A percentile compares a stretch with the other conserved stretches of the same genome.
These are phyloP conservation scores for Clonostachys solani DNA, from an alignment of 2,329 filamentous ascomycete species.

Conservation along the genomic window DNA sequence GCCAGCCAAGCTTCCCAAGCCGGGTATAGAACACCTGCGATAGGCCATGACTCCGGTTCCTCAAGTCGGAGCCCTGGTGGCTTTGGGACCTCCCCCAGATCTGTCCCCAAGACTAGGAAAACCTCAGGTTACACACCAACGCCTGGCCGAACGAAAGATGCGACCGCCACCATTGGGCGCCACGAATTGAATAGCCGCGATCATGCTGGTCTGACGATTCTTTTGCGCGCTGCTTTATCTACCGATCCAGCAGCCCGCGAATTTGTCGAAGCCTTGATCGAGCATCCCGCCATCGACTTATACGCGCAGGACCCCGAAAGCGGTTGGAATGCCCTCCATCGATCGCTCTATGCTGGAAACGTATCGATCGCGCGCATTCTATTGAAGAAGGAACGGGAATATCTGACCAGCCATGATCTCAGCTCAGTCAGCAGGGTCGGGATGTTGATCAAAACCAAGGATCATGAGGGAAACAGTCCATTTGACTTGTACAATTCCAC, in stretches of 20 bases:
- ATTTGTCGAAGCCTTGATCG: slow-evolving; percentile 76
- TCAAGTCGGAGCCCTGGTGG: slow-evolving; percentile 33
- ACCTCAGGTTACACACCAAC: slow-evolving; percentile 40
- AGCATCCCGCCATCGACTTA: slow-evolving; percentile 79
- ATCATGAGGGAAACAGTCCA: slow-evolving; percentile 89
- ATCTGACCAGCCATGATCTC: slow-evolving; percentile 55
- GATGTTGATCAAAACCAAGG: slow-evolving; percentile 88
- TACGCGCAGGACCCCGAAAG: slow-evolving; percentile 86
- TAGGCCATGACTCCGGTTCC: slow-evolving; percentile 26
- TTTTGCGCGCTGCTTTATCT: slow-evolving; percentile 82
- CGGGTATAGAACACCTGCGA: slow-evolving; percentile 46
- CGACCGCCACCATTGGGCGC: slow-evolving; percentile 36
- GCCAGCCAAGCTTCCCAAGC: slow-evolving; percentile 55
- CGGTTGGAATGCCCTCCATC: slow-evolving; percentile 92
- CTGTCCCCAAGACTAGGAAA: slow-evolving; percentile 45
- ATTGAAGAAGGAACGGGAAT: slow-evolving; percentile 70
- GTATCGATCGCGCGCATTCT: slow-evolving; percentile 80
- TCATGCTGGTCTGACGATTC: slow-evolving; percentile 72
- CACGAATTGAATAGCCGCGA: slow-evolving; percentile 84
- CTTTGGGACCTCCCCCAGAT: slow-evolving; percentile 44
- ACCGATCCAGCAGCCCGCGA: slow-evolving; percentile 61
- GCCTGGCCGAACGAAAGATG: slow-evolving; percentile 35
- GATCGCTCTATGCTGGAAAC: slow-evolving; percentile 87
- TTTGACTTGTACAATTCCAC: slow-evolving; percentile 90
- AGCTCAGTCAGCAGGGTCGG: slow-evolving; percentile 59